phyloP scores from a whole-genome alignment of 768 basidiomycete species.

The Tricholoma furcatifolium region DNA sequence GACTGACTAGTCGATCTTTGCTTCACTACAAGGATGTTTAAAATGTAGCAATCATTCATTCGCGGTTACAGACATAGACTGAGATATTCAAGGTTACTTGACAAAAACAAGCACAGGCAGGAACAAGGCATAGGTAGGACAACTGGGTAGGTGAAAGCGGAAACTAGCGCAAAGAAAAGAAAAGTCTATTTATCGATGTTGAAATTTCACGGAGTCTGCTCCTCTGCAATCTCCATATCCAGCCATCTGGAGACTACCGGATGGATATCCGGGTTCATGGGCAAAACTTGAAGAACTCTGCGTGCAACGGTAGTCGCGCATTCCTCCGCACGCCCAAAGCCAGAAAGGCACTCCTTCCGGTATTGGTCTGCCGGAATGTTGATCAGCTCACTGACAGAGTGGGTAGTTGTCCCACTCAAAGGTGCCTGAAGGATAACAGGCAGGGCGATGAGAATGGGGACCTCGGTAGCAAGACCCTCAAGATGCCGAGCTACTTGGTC shows the following conservation, averaged over 20 bases:
- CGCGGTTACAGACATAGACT: no score
- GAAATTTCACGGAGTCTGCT: background rate
- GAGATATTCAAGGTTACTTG: no score
- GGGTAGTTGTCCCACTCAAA: slow-evolving; percentile 33
- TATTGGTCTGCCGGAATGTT: slow-evolving; percentile 64
- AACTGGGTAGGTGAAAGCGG: background rate
- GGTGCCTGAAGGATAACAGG: slow-evolving; percentile 61
- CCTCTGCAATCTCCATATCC: slow-evolving; percentile 40
- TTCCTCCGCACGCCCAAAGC: slow-evolving; percentile 79
- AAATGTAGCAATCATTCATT: no score
- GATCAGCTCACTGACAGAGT: slow-evolving; percentile 52
- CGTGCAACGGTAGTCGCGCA: slow-evolving; percentile 59
- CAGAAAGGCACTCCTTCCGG: slow-evolving; percentile 64
- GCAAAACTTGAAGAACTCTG: slow-evolving; percentile 53
- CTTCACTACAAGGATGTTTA: no score
- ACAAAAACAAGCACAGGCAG: no score
- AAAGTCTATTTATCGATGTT: background rate
- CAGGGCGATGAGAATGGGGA: slow-evolving; percentile 75
- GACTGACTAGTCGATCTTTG: no score
- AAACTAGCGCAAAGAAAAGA: background rate
- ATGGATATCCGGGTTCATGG: slow-evolving; percentile 27
- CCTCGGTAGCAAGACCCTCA: slow-evolving; percentile 52
- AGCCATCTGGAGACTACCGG: slow-evolving; percentile 47
- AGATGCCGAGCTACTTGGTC: slow-evolving; percentile 42
- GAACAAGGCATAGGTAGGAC: background rate